phyloP scores from a whole-genome alignment of 331 rosid genomes.

The Cydonia oblonga region DNA sequence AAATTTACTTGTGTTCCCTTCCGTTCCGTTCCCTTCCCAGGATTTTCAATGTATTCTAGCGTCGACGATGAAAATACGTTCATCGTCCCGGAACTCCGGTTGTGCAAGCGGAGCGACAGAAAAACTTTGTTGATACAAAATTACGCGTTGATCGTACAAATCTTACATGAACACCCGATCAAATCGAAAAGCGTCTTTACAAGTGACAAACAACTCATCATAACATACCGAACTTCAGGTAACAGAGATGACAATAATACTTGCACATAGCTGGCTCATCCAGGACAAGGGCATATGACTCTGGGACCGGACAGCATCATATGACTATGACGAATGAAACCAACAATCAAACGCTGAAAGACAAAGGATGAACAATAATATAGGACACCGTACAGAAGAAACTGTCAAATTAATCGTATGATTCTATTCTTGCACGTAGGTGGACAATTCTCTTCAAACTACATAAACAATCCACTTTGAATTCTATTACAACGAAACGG shows the following conservation, averaged over 20 bases:
- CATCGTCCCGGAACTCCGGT: too few relatives aligned
- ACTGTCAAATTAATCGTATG: not conserved
- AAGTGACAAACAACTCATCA: not conserved
- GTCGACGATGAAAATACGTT: too few relatives aligned
- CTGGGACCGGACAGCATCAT: not conserved
- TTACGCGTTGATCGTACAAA: too few relatives aligned
- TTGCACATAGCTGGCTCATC: too few relatives aligned
- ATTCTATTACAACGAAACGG: constrained; percentile 14
- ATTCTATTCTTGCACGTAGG: not conserved
- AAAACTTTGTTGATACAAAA: too few relatives aligned
- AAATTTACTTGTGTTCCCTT: too few relatives aligned
- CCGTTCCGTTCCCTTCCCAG: too few relatives aligned
- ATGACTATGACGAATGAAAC: not conserved
- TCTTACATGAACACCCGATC: not conserved
- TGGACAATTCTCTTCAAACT: constrained; percentile 16
- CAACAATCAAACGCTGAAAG: not conserved
- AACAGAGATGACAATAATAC: not conserved
- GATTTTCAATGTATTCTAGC: too few relatives aligned
- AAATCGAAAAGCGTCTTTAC: not conserved
- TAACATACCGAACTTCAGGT: not conserved
- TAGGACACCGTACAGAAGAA: not conserved
- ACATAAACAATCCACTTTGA: constrained; percentile 2
- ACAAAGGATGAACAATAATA: not conserved
- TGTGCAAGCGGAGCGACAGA: too few relatives aligned
- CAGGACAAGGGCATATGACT: too few relatives aligned